Evolutionary conservation across 2,329 filamentous ascomycete genomes (phyloP), one percentile per base, ranked within the genome.

Genomic region (Pseudogymnoascus destructans): DNA sequence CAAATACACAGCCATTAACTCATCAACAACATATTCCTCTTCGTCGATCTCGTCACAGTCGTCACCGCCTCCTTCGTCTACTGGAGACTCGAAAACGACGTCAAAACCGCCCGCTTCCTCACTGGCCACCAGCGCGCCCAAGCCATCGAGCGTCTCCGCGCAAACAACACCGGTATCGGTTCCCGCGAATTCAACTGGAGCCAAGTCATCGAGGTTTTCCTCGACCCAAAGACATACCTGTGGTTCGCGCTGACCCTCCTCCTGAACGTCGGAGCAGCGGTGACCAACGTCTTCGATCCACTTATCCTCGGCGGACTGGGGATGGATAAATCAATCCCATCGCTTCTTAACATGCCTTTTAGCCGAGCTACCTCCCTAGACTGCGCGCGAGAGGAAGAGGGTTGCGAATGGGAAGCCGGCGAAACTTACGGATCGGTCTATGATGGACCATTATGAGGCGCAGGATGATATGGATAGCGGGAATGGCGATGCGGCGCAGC

Each of bases 161-260:
- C 81, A 19, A 92, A 92, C 64, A 82, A 89, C 67, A 87, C 87
- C 60, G 87, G 87, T 0, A 83, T 87, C 13, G 85, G 84, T 1
- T 86, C 81, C 61, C 82, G 82, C 62, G 77, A 86, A 61, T 87
- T 85, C 70, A 86, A 86, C 62, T 74, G 77, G 72, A 76, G 79
- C 19, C 88, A 93, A 62, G 73, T 86, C 1, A 73, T 78, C 13
- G 77, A 81, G 60, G 68, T 72, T 0, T 63, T 73, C 2, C 59
- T 74, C 0, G 78, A 80, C 58, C 71, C 73, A 13, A 79, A 80
- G 67, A 77, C 74, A 0, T 79, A 80, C 65, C 73, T 86, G 3
- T 86, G 81, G 73, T 72, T 85, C 55, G 75, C 67, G 23, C 79
- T 86, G 72, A 73, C 79, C 0, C 67, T 87, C 32, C 73, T 82